Percentiles rank a stretch among this genome's conserved stretches.
Conservation (phyloP, 2,329 filamentous ascomycete species). For the Ceratocystis smalleyi region DNA sequence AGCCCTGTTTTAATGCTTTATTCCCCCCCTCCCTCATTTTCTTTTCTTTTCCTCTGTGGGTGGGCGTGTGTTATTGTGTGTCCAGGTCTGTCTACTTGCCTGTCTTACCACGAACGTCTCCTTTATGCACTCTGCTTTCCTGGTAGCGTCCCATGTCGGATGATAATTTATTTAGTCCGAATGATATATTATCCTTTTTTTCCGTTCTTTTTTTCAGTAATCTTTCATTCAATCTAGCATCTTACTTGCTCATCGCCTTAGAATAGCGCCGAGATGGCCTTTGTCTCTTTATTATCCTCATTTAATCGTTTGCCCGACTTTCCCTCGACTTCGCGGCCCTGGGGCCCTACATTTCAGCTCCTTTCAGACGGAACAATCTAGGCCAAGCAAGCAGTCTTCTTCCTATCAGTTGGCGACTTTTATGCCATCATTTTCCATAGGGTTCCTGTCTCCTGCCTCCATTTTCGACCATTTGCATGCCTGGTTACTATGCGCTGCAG, state of each 20-base stretch:
- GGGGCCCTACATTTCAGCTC: neutral
- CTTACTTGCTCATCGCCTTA: neutral
- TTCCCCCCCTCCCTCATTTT: neutral
- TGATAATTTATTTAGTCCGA: neutral
- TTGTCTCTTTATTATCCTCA: neutral
- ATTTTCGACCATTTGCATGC: neutral
- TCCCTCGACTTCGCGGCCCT: neutral
- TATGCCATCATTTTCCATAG: neutral
- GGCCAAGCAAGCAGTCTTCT: no score
- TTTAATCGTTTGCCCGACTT: neutral
- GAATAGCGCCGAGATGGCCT: neutral
- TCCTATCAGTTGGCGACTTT: neutral
- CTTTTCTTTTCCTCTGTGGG: neutral
- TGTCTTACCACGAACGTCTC: neutral
- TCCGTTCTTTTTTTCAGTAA: neutral
- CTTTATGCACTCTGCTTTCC: neutral
- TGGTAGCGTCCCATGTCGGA: neutral
- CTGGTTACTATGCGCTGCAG: neutral
- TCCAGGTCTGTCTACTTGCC: neutral
- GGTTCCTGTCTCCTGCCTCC: neutral
- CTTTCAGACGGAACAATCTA: neutral
- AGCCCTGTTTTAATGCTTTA: neutral
- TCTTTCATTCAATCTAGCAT: neutral
- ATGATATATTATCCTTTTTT: constrained; percentile 8
- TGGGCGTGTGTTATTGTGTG: neutral